Evolutionary conservation across 2,329 filamentous ascomycete genomes (phyloP).

Genomic region (Aspergillus brasiliensis): DNA sequence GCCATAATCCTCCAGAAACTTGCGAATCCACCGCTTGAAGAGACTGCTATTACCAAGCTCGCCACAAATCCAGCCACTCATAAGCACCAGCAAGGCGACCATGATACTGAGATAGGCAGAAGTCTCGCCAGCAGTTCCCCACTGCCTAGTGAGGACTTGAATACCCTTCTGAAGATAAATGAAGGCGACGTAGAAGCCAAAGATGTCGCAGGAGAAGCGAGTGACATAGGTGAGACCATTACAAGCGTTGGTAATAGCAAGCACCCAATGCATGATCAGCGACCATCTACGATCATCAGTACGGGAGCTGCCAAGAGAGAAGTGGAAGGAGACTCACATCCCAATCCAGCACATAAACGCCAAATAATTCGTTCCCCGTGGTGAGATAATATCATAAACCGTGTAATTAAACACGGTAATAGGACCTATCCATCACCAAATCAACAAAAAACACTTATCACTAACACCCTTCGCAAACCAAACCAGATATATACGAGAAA

Average conservation of each 20-base stretch:
- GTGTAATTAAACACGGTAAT: constrained; percentile 96
- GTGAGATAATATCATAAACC: constrained; percentile 82
- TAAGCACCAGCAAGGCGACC: constrained; percentile 75
- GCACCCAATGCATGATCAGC: constrained; percentile 78
- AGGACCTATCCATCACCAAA: constrained; percentile 55
- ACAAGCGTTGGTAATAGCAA: constrained; percentile 83
- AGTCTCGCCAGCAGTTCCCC: constrained; percentile 58
- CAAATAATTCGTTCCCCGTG: constrained; percentile 77
- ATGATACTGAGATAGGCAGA: constrained; percentile 77
- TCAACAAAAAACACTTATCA: constrained; percentile 18
- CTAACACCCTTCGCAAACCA: too few species aligned
- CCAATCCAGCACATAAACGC: constrained; percentile 93
- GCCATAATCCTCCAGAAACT: constrained; percentile 88
- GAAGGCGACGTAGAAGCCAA: constrained; percentile 89
- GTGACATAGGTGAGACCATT: constrained; percentile 89
- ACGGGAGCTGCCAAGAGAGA: neutral
- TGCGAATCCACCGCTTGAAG: constrained; percentile 72
- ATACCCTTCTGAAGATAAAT: constrained; percentile 92
- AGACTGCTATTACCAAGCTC: constrained; percentile 70
- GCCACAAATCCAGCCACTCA: constrained; percentile 73
- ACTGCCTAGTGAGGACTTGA: constrained; percentile 78
- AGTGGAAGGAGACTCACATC: constrained; percentile 53
- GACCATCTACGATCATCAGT: constrained; percentile 64
- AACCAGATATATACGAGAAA: too few species aligned
- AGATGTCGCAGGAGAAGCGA: constrained; percentile 88